Evolutionary conservation across 495 filamentous ascomycete genomes (phyloP).

Genomic region (Opeltia flavorubescens): DNA sequence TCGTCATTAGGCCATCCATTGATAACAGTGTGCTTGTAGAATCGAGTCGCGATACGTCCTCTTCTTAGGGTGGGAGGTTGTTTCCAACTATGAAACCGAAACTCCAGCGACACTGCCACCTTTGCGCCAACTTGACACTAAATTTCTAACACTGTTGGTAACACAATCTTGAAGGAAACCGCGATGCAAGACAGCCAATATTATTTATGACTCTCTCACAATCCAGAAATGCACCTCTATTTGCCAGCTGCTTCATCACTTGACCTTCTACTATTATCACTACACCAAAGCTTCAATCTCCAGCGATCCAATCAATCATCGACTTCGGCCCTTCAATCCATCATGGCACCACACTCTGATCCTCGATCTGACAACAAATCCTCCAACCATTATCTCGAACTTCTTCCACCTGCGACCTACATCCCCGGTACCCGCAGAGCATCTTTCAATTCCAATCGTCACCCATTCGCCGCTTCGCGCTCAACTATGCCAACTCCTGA

Average conservation of each 20-base stretch:
- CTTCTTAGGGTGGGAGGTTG: neutral
- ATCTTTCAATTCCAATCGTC: neutral
- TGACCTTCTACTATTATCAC: neutral
- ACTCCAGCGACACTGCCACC: neutral
- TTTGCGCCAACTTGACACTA: neutral
- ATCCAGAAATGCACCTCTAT: neutral
- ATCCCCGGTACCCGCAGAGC: neutral
- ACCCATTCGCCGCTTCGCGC: neutral
- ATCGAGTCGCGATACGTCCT: neutral
- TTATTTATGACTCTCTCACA: neutral
- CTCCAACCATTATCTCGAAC: neutral
- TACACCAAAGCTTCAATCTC: neutral
- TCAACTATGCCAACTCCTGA: neutral
- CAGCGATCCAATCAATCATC: too few relatives aligned
- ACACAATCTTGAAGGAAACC: too few relatives aligned
- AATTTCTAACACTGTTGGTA: neutral
- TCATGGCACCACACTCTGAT: neutral
- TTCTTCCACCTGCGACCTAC: neutral
- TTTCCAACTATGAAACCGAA: slow-evolving; percentile 2
- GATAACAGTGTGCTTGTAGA: neutral
- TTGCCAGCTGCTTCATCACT: neutral
- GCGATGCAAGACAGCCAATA: neutral
- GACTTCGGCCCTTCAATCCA: too few relatives aligned
- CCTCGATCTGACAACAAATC: neutral
- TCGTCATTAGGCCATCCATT: neutral